Percentiles rank a stretch among this genome's conserved stretches.
phyloP scores from a whole-genome alignment of 768 basidiomycete species.

The Termitomyces sp. region DNA sequence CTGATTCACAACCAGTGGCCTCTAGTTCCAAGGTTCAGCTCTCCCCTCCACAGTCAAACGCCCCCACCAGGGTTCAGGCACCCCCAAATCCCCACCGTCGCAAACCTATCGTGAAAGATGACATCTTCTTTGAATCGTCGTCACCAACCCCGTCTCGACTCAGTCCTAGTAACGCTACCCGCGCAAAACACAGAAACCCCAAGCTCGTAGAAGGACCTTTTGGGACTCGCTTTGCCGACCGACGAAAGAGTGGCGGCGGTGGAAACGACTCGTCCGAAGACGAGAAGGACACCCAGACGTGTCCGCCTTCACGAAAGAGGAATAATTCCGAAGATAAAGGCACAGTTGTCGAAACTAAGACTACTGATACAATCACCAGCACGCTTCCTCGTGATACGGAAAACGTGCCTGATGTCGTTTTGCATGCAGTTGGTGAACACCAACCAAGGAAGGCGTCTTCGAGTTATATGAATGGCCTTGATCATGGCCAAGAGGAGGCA shows the following conservation, averaged over 20 bases:
- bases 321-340: constrained; percentile 3
- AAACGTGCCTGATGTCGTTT: not conserved
- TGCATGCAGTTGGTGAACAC: not conserved
- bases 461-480: not conserved
- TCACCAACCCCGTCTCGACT: constrained; percentile 6
- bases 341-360: not conserved
- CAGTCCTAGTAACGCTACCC: not conserved
- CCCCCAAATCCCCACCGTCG: not conserved
- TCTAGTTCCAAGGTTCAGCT: constrained; percentile 13
- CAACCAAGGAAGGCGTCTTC: not conserved
- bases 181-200: constrained; percentile 5
- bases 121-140: constrained; percentile 10
- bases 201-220: constrained; percentile 27
- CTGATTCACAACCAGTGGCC: constrained; percentile 11
- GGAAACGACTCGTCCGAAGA: constrained; percentile 15
- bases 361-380: not conserved
- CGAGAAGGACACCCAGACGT: constrained; percentile 5
- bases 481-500: not conserved
- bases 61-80: not conserved
- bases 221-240: constrained; percentile 19
- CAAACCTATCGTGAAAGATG: constrained; percentile 7
- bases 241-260: constrained; percentile 1
- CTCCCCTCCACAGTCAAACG: not conserved
- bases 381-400: not conserved
- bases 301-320: constrained; percentile 23